Base-by-base conservation (phyloP, 208 protist genomes). In the Wallacemonas sp. region DNA sequence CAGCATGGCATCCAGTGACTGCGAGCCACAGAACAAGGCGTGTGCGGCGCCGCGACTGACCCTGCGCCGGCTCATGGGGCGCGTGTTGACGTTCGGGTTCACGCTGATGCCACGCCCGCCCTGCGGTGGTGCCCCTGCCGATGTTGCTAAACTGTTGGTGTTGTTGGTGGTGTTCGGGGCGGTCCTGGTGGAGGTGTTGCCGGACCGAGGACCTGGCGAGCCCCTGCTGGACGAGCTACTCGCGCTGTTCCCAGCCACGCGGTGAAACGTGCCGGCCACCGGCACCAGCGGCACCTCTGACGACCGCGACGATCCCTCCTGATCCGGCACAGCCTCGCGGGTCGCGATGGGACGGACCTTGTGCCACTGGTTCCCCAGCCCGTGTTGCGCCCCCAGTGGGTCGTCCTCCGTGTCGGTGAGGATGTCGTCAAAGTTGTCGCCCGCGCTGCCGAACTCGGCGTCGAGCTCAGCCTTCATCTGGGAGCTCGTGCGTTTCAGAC, bases 1-100 rank as follows among this genome's bases (percentile, higher is more conserved):
- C 11, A 88, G 61, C n/a, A 81, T 67, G 16, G 74, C 81, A 23
- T 88, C 81, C 3, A 88, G 61, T 0, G 77, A 73, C 61, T 85
- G 1, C 6, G 33, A 41, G 39, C 49, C 63, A 23, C 33, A 60
- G 21, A 55, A 6, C 4, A 52, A 44, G 2, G 27, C 46, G 27
- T 52, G 17, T 5, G 34, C 32, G 16, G 41, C 57, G 14, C 36
- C 34, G 23, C 17, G 14, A 9, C 9, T 17, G 3, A 17, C 30
- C 26, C 14, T 19, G 16, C 52, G 52, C 30, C 52, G 52, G 0
- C 52, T 27, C 52, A 58, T 33, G 3, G 52, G 52, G 8, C 52
- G 52, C 26, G 52, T 58, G 32, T 58, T 58, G 9, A 21, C 19
- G 52, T 58, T 58, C 32, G 52, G 52, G 19, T 58, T 58, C n/a